Base-by-base conservation (phyloP, 192 early-diverging fungal genomes). In the Phlyctochytrium arcticum region DNA sequence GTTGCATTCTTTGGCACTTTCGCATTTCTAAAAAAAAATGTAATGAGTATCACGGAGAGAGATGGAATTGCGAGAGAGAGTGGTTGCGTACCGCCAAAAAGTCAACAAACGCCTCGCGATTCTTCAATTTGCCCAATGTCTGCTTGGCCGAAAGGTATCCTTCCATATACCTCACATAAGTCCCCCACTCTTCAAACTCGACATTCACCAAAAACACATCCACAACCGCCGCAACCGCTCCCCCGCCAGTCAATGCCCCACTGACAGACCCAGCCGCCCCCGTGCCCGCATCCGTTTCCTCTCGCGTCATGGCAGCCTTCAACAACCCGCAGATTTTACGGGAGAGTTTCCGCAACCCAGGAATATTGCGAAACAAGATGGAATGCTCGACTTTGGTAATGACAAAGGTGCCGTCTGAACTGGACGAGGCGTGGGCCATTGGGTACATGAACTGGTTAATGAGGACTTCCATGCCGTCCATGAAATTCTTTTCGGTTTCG, bases 401-500 rank as follows among this genome's bases (percentile, higher is more conserved):
- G 27, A 56, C 44, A n/a, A n/a, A n/a, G 5, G 5, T 23, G 1
- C 27, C 44, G 8, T 36, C 23, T 17, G 15, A 4, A 26, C 36
- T 51, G 4, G 12, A 12, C 2, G 64, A 46, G 4, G 30, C 39
- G 58, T 60, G 58, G 5, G 24, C 17, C 3, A 66, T 34, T 17
- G 64, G 64, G 6, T 55, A 12, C 64, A 66, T 66, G 51, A 66
- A 66, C 42, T 66, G 64, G 34, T 66, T 49, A 17, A 68, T 69
- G 29, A 69, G 35, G 9, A 69, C 61, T 51, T 69, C 32, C 68
- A 69, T 63, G 29, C 56, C 68, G 24, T 69, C 68, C 23, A 48
- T 65, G 55, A 63, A 69, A 30, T 63, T 69, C 1, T 46, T 21
- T 55, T 69, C 68, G 19, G 68, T 69, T n/a, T 69, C 60, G 30